Evolutionary conservation across 768 basidiomycete species (phyloP).

Genomic region (Ramaria sp.): DNA sequence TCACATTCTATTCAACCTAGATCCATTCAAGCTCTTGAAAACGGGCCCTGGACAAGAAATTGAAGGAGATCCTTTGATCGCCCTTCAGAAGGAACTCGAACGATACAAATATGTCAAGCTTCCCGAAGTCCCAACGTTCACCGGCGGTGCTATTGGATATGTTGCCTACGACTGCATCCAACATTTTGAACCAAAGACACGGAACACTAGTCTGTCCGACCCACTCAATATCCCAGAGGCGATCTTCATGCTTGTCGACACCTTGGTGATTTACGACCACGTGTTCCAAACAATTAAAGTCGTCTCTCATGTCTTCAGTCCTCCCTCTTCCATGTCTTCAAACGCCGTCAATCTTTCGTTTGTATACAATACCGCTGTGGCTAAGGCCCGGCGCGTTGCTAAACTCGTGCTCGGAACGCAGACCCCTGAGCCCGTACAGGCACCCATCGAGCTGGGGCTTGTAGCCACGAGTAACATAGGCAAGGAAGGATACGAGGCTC

Average conservation of each 20-base stretch:
- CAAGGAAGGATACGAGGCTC: constrained; percentile 80
- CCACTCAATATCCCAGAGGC: constrained; percentile 86
- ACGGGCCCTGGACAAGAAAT: constrained; percentile 77
- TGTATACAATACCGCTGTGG: constrained; percentile 80
- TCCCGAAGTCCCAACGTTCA: constrained; percentile 88
- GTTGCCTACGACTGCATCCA: constrained; percentile 95
- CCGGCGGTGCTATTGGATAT: constrained; percentile 96
- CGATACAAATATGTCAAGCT: constrained; percentile 85
- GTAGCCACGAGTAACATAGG: constrained; percentile 85
- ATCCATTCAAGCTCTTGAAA: constrained; percentile 86
- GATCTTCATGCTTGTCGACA: constrained; percentile 94
- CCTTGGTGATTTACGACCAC: constrained; percentile 93
- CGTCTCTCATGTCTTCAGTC: constrained; percentile 91
- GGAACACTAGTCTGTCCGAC: constrained; percentile 58
- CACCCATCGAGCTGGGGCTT: constrained; percentile 49
- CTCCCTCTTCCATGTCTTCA: constrained; percentile 46
- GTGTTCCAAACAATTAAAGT: constrained; percentile 91
- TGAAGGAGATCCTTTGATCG: constrained; percentile 77
- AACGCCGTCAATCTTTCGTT: constrained; percentile 51
- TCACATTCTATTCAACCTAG: constrained; percentile 28
- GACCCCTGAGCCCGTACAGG: constrained; percentile 59
- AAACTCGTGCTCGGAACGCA: constrained; percentile 42
- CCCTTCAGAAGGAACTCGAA: constrained; percentile 76
- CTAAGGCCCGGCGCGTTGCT: constrained; percentile 74
- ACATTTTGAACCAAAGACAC: constrained; percentile 91